phyloP scores from a whole-genome alignment of 2,329 filamentous ascomycete species.

The Fusarium metavorans region DNA sequence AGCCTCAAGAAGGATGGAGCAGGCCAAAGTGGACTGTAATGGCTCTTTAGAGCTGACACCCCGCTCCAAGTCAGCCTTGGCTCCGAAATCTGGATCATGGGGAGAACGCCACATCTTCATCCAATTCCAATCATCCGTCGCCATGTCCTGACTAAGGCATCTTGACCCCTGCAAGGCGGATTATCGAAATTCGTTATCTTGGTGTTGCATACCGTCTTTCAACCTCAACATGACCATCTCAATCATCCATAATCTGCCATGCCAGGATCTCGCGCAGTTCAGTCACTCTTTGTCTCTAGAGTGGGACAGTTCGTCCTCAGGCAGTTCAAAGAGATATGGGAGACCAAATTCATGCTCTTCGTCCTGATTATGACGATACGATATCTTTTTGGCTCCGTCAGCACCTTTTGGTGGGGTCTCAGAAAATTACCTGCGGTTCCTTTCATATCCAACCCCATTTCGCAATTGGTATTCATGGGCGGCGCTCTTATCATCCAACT shows the following conservation, averaged over 20 bases:
- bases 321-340: neutral
- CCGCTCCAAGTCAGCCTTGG: neutral
- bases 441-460: neutral
- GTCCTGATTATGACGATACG: neutral
- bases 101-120: neutral
- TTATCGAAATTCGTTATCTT: neutral
- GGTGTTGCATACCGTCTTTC: neutral
- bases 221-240: neutral
- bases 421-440: neutral
- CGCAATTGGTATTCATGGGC: neutral
- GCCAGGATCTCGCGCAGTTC: neutral
- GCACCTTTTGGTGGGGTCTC: neutral
- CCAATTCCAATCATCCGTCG: neutral
- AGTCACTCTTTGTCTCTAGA: neutral
- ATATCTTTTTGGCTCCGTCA: neutral
- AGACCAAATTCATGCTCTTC: neutral
- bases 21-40: neutral
- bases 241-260: neutral
- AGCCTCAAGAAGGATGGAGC: neutral
- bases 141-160: neutral
- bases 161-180: neutral
- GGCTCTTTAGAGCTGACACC: neutral
- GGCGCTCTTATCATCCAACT: neutral
- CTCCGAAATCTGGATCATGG: neutral
- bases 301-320: neutral